phyloP scores from a whole-genome alignment of 345 rosid genomes.

The Ailanthus altissimus region DNA sequence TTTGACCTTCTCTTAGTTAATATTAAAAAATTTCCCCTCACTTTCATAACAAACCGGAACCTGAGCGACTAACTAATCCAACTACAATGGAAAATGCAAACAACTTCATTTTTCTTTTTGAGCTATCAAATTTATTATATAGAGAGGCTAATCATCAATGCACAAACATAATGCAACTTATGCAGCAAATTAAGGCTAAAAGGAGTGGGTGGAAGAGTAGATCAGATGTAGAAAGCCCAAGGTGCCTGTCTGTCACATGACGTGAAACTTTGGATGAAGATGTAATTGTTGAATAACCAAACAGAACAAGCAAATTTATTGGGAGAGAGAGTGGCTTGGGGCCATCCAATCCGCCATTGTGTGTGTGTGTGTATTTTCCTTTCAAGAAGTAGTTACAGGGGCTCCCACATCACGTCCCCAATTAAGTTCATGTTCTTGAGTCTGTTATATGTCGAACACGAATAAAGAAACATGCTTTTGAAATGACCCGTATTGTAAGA shows the following conservation, averaged over 20 bases:
- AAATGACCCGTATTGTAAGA: slow-evolving; percentile 23
- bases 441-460: slow-evolving; percentile 31
- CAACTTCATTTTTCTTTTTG: not conserved
- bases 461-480: slow-evolving; percentile 35
- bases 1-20: too few species aligned
- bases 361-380: slow-evolving; percentile 17
- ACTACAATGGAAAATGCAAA: not conserved
- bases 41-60: too few species aligned
- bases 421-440: slow-evolving; percentile 26
- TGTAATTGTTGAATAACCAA: slow-evolving; percentile 24
- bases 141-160: not conserved
- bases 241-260: slow-evolving; percentile 13
- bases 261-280: slow-evolving; percentile 19
- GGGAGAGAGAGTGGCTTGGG: not conserved
- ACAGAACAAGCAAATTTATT: slow-evolving; percentile 27
- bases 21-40: too few species aligned
- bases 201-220: too few species aligned
- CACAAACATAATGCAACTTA: not conserved
- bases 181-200: not conserved
- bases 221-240: not conserved
- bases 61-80: not conserved
- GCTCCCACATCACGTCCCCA: slow-evolving; percentile 28
- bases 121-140: too few species aligned
- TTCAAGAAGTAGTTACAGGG: slow-evolving; percentile 23
- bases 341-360: not conserved